Evolutionary conservation across 345 rosid species (phyloP).

Genomic region (Populus deltoides): DNA sequence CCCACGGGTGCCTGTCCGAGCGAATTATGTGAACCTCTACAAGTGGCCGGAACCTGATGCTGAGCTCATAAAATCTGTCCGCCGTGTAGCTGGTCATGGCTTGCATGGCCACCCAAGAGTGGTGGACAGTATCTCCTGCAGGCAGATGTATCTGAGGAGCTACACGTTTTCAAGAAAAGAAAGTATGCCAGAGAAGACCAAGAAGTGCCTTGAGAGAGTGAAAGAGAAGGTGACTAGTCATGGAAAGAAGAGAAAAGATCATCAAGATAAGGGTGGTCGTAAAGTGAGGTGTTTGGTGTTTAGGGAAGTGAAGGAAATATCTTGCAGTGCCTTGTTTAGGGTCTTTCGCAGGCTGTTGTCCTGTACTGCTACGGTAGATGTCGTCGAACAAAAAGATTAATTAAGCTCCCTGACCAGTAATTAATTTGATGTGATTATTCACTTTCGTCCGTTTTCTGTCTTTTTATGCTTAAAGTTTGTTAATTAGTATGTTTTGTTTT

Average conservation of each 20-base stretch:
- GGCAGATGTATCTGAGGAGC: constrained; percentile 29
- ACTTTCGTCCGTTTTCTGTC: background rate
- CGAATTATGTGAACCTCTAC: constrained; percentile 53
- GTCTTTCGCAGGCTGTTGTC: constrained; percentile 50
- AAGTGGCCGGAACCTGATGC: constrained; percentile 28
- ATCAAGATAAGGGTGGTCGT: background rate
- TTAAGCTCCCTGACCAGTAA: background rate
- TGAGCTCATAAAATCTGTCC: constrained; percentile 28
- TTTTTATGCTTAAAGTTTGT: background rate
- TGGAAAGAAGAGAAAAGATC: constrained; percentile 15
- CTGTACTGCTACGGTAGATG: constrained; percentile 55
- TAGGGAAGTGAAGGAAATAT: constrained; percentile 51
- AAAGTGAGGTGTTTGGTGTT: constrained; percentile 42
- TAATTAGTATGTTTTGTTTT: background rate
- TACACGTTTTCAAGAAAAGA: constrained; percentile 28
- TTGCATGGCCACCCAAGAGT: constrained; percentile 20
- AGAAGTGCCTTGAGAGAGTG: constrained; percentile 25
- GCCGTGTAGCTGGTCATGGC: constrained; percentile 21
- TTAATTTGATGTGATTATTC: background rate
- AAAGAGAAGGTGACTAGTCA: constrained; percentile 16
- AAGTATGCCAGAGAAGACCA: constrained; percentile 22
- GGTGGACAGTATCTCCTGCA: constrained; percentile 24
- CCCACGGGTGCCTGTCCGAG: constrained; percentile 57
- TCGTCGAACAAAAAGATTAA: constrained; percentile 30
- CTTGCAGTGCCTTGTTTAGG: constrained; percentile 46